A percentile compares a stretch with the other conserved stretches of the same genome.
These are phyloP conservation scores for Pythium utonaiense DNA, from an alignment of 352 stramenopile genomes.

Conservation along the genomic window DNA sequence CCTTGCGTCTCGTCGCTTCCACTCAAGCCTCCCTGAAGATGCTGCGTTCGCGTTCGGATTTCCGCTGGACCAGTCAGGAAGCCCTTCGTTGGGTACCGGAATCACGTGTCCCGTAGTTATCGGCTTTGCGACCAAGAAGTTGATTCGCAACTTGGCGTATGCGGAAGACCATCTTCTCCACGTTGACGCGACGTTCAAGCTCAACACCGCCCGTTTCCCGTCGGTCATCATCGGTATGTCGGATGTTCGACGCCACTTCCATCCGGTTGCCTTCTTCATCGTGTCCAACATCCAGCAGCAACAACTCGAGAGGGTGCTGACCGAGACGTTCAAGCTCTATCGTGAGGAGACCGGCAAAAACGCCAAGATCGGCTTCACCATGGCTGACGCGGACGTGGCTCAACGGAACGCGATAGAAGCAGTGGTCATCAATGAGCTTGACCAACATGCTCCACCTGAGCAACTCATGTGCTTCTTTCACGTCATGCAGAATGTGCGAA, in stretches of 20 bases:
- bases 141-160: slow-evolving; percentile 1
- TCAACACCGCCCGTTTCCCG: slow-evolving; percentile 4
- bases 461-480: slow-evolving; percentile 9
- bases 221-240: slow-evolving; percentile 4
- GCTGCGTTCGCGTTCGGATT: not conserved
- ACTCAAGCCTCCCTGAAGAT: not conserved
- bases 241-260: slow-evolving; percentile 1
- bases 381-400: not conserved
- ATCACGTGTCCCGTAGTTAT: not conserved
- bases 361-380: slow-evolving; percentile 1
- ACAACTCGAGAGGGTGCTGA: not conserved
- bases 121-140: not conserved
- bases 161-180: not conserved
- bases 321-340: no score
- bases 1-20: not conserved
- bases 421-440: not conserved
- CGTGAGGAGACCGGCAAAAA: no score
- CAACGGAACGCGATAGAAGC: not conserved
- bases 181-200: slow-evolving; percentile 7
- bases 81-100: not conserved
- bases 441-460: not conserved
- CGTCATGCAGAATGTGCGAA: slow-evolving; percentile 8
- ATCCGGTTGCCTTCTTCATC: slow-evolving; percentile 5
- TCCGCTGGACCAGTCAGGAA: not conserved
- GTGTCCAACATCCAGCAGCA: not conserved